phyloP scores from a whole-genome alignment of 2,329 filamentous ascomycete species.

The Myotisia sp. region DNA sequence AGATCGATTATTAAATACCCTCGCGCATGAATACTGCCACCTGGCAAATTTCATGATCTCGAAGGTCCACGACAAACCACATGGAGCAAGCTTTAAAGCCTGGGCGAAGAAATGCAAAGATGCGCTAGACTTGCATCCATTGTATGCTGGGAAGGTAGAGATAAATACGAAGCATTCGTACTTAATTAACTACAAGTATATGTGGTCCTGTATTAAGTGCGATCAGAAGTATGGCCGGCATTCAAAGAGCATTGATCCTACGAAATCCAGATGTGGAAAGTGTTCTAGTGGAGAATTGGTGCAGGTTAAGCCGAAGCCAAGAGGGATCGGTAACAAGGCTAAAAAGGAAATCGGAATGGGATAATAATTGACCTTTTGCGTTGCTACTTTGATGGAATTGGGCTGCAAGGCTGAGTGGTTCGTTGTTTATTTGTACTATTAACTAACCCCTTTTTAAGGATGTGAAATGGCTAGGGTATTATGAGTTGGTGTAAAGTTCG shows the following conservation, averaged over 20 bases:
- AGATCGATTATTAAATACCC: slow-evolving; percentile 65
- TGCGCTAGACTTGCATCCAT: slow-evolving; percentile 31
- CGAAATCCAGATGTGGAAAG: slow-evolving; percentile 57
- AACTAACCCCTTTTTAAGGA: too few relatives aligned
- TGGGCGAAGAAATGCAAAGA: slow-evolving; percentile 40
- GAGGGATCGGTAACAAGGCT: slow-evolving; percentile 27
- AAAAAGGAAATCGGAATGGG: too few relatives aligned
- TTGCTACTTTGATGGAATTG: too few relatives aligned
- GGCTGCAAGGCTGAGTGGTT: too few relatives aligned
- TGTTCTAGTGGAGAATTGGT: slow-evolving; percentile 52
- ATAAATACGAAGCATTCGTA: slow-evolving; percentile 88
- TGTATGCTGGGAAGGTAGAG: slow-evolving; percentile 49
- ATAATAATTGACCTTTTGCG: too few relatives aligned
- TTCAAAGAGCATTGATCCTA: slow-evolving; percentile 66
- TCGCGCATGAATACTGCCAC: slow-evolving; percentile 97
- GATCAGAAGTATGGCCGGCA: slow-evolving; percentile 64
- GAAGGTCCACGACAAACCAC: slow-evolving; percentile 58
- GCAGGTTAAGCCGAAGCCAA: slow-evolving; percentile 67
- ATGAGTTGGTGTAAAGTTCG: too few relatives aligned
- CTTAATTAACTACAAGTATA: slow-evolving; percentile 79
- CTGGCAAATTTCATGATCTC: slow-evolving; percentile 81
- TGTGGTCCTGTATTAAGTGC: slow-evolving; percentile 66
- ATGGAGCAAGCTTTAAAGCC: slow-evolving; percentile 68
- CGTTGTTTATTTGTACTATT: too few relatives aligned
- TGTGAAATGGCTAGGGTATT: too few relatives aligned